phyloP scores from a whole-genome alignment of 768 basidiomycete species.

The Cubamyces lactineus region DNA sequence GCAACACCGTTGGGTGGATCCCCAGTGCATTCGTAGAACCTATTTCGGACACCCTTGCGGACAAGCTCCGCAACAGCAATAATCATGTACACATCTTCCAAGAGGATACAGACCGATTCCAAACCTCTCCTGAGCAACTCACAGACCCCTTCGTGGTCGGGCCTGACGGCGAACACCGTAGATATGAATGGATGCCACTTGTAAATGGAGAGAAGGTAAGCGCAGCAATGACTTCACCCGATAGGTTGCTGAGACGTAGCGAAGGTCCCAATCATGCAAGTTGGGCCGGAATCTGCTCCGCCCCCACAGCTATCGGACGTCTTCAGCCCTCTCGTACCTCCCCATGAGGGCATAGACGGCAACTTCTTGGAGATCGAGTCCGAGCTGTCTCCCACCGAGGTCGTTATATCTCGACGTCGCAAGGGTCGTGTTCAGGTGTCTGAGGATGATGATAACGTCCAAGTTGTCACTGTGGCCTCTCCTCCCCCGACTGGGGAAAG shows the following conservation, averaged over 20 bases:
- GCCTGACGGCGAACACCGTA: slow-evolving; percentile 8
- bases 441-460: background rate
- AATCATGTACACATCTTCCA: slow-evolving; percentile 7
- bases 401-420: background rate
- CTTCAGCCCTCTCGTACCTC: slow-evolving; percentile 25
- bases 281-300: slow-evolving; percentile 4
- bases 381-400: slow-evolving; percentile 20
- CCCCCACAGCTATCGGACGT: background rate
- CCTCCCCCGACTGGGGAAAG: slow-evolving; percentile 18
- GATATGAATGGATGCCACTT: slow-evolving; percentile 29
- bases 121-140: slow-evolving; percentile 13
- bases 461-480: slow-evolving; percentile 14
- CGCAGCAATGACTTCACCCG: background rate
- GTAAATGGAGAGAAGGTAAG: slow-evolving; percentile 29
- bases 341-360: slow-evolving; percentile 25
- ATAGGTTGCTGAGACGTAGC: background rate
- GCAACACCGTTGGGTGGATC: slow-evolving; percentile 70
- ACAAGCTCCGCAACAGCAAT: slow-evolving; percentile 41
- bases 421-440: background rate
- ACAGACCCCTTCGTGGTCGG: slow-evolving; percentile 16
- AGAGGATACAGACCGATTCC: slow-evolving; percentile 7
- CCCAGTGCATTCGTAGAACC: slow-evolving; percentile 69
- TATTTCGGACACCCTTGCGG: slow-evolving; percentile 54
- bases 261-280: slow-evolving; percentile 18
- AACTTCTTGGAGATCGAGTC: slow-evolving; percentile 16